Conservation (phyloP, 2,329 filamentous ascomycete species). For the Chaetoscypha palmicola region DNA sequence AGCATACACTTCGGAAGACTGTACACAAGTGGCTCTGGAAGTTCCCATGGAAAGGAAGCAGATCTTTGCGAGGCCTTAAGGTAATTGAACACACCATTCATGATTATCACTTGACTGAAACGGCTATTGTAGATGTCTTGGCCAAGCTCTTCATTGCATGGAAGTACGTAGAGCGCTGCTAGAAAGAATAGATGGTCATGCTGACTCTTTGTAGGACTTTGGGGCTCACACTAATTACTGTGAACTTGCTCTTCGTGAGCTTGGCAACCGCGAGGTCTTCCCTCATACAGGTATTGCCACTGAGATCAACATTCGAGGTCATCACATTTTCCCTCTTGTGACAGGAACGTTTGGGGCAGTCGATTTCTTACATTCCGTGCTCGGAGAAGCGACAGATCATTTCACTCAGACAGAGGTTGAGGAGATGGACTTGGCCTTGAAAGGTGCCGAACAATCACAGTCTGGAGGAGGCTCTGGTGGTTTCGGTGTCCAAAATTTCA, state of each 20-base stretch:
- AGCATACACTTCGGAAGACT: slow-evolving; percentile 72
- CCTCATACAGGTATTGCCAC: slow-evolving; percentile 63
- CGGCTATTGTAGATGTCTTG: slow-evolving; percentile 35
- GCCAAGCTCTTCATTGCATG: slow-evolving; percentile 50
- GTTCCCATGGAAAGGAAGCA: slow-evolving; percentile 57
- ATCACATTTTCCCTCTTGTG: slow-evolving; percentile 64
- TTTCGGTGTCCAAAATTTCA: slow-evolving; percentile 50
- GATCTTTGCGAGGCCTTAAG: slow-evolving; percentile 76
- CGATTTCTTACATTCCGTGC: slow-evolving; percentile 71
- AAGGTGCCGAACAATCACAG: slow-evolving; percentile 53
- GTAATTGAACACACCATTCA: slow-evolving; percentile 4
- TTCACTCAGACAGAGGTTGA: slow-evolving; percentile 81
- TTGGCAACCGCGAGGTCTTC: slow-evolving; percentile 63
- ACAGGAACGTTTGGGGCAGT: slow-evolving; percentile 74
- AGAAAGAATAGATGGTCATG: background rate
- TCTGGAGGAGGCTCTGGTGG: slow-evolving; percentile 33
- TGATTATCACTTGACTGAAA: background rate
- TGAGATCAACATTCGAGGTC: slow-evolving; percentile 59
- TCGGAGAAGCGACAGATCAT: slow-evolving; percentile 71
- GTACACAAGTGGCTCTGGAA: slow-evolving; percentile 59
- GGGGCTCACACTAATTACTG: slow-evolving; percentile 79
- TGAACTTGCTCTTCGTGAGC: slow-evolving; percentile 67
- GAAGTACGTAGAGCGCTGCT: slow-evolving; percentile 30
- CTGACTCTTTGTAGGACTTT: slow-evolving; percentile 45
- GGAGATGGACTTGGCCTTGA: slow-evolving; percentile 68